Evolutionary conservation across 2,329 filamentous ascomycete genomes (phyloP), one percentile per base, ranked within the genome.

Genomic region (Aspergillus candidus): DNA sequence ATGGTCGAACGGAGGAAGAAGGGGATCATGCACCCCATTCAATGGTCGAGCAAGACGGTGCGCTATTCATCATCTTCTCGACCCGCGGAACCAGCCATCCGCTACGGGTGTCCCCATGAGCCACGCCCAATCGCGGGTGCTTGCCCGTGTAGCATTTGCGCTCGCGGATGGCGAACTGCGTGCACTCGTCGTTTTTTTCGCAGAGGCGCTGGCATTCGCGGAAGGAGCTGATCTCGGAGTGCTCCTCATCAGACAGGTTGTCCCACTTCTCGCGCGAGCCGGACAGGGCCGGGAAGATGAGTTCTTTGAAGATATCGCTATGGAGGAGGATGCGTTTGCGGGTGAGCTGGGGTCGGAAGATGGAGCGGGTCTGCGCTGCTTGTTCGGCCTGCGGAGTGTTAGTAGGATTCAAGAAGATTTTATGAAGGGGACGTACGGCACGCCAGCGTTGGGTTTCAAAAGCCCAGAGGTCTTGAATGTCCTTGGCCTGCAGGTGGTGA

Each of bases 381-480:
- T 27, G 22, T 27, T 27, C 22, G 22, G 22, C 22, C 22, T 27
- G 22, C 1, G 7, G 7, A 27, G 8, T 2, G 22, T 27, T 7
- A 27, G 22, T 27, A 6, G 22, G 7, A 6, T 18, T n/a, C 15
- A 3, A n/a, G 30, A 27, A 32, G 14, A 8, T 7, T 27, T 38
- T 33, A 14, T 34, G 30, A 13, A 40, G 22, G 44, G 45, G 39
- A 65, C 74, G 61, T 73, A 84, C 82, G 61, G 81, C 79, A 63
- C 77, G 75, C 66, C 82, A 83, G 56, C 80, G 69, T 38, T 59
- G 61, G 39, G 66, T 66, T 51, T 77, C 72, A 29, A 76, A 73
- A 6, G 65, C 62, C 59, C 67, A 71, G 32, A 77, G 62, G 3
- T 62, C 57, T 35, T 67, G 58, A 11, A 72, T 67, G 6, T 76